Evolutionary conservation across 2,329 filamentous ascomycete species (phyloP).

Genomic region (Emmonsiellopsis sp.): DNA sequence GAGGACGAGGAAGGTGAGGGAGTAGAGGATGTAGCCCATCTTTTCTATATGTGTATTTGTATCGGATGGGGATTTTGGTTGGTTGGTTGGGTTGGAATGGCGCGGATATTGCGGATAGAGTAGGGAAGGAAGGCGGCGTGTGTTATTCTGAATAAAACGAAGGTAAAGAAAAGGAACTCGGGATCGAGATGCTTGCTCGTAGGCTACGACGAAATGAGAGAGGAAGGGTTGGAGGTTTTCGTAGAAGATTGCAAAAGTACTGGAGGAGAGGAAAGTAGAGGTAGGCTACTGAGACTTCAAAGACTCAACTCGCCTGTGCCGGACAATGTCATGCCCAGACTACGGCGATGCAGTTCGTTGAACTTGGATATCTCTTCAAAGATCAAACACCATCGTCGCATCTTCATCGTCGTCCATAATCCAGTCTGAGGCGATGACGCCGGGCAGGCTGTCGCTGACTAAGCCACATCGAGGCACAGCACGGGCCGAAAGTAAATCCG

Average conservation of each 20-base stretch:
- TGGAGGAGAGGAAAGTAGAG: background rate
- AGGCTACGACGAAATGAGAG: background rate
- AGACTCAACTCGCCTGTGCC: background rate
- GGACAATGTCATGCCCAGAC: background rate
- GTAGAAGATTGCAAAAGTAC: background rate
- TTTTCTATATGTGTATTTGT: background rate
- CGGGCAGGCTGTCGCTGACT: background rate
- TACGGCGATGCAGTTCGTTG: background rate
- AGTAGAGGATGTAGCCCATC: conserved; percentile 79
- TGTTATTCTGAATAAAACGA: background rate
- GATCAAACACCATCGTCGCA: too few relatives aligned
- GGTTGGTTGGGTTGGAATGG: background rate
- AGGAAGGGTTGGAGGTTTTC: background rate
- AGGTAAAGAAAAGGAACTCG: background rate
- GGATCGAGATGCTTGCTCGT: background rate
- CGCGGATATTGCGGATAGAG: background rate
- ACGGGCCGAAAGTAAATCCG: background rate
- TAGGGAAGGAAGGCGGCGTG: background rate
- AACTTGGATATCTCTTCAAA: too few relatives aligned
- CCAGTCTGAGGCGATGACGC: background rate
- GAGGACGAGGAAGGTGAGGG: conserved; percentile 62
- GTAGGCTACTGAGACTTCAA: background rate
- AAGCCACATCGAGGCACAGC: background rate
- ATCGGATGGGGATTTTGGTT: background rate
- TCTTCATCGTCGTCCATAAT: background rate